Conservation (phyloP, 2,329 filamentous ascomycete genomes). For the Diaporthe humulicola region DNA sequence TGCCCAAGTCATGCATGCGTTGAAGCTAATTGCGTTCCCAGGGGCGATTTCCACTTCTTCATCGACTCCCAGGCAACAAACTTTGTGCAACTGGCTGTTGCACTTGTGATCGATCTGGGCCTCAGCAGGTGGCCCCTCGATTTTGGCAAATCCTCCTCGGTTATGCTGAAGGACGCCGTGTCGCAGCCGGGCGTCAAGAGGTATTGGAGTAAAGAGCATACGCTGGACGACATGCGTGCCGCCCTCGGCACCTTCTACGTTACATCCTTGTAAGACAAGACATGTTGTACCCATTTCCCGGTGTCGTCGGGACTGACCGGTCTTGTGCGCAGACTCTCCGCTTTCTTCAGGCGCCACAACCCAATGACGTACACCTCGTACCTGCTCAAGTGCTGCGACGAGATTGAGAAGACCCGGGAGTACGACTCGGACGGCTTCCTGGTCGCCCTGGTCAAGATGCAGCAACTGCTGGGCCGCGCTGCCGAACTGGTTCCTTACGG, state of each 20-base stretch:
- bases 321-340: conserved; percentile 42
- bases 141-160: conserved; percentile 44
- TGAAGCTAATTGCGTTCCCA: conserved; percentile 37
- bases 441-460: conserved; percentile 51
- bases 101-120: conserved; percentile 54
- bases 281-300: too few species aligned
- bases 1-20: too few species aligned
- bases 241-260: conserved; percentile 57
- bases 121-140: conserved; percentile 49
- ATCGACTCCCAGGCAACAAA: conserved; percentile 53
- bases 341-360: conserved; percentile 50
- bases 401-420: conserved; percentile 46
- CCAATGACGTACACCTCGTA: conserved; percentile 51
- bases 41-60: conserved; percentile 56
- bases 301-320: not conserved
- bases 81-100: conserved; percentile 54
- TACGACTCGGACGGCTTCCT: conserved; percentile 50
- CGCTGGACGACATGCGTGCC: conserved; percentile 54
- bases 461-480: conserved; percentile 49
- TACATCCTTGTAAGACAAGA: conserved; percentile 48
- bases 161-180: conserved; percentile 52
- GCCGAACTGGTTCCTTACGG: conserved; percentile 46
- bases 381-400: conserved; percentile 51
- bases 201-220: conserved; percentile 43
- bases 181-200: conserved; percentile 40